Percentiles rank a stretch among this genome's conserved stretches.
phyloP scores from a whole-genome alignment of 306 rosid species.

The Cucurbita maxima region DNA sequence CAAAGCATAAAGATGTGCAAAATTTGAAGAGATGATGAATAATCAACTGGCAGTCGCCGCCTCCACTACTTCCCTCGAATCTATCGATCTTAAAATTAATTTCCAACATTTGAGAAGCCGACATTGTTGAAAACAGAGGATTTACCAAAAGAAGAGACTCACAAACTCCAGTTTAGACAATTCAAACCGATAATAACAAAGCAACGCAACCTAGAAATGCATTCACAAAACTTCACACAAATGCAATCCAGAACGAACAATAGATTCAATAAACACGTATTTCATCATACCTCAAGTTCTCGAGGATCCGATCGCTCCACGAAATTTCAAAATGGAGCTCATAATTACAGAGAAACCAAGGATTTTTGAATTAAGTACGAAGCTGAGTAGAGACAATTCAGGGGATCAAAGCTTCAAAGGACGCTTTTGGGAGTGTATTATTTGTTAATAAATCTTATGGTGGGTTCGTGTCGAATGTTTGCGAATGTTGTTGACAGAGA shows the following conservation, averaged over 20 bases:
- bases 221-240: neutral
- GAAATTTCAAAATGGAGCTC: neutral
- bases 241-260: neutral
- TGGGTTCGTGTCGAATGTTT: neutral
- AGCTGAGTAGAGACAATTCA: neutral
- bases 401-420: neutral
- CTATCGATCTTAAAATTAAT: constrained; percentile 3
- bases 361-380: neutral
- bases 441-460: neutral
- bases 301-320: neutral
- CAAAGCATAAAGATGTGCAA: no score
- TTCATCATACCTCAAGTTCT: neutral
- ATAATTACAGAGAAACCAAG: neutral
- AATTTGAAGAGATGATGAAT: no score
- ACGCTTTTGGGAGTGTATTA: neutral
- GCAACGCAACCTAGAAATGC: neutral
- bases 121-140: constrained; percentile 1
- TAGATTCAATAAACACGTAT: neutral
- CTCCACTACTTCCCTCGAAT: neutral
- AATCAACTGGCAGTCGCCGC: neutral
- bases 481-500: neutral
- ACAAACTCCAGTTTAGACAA: neutral
- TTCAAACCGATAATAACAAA: neutral
- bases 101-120: neutral
- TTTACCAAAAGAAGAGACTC: neutral